phyloP scores from a whole-genome alignment of 768 basidiomycete genomes.

The Xerocomus potaroensis region DNA sequence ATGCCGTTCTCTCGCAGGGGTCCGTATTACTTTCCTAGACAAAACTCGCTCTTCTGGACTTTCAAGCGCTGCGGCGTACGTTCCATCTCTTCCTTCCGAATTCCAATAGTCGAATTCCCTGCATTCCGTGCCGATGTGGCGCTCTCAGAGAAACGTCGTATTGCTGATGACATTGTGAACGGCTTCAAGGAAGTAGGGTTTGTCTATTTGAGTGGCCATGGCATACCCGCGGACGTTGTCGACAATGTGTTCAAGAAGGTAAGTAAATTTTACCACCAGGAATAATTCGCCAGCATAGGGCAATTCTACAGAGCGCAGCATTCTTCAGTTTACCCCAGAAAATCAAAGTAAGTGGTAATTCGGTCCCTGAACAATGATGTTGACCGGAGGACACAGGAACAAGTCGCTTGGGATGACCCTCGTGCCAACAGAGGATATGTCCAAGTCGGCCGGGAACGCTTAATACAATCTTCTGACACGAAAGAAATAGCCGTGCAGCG shows the following conservation, averaged over 20 bases:
- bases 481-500: conserved; percentile 71
- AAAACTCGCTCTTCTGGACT: conserved; percentile 3
- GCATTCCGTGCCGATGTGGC: conserved; percentile 55
- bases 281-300: no score
- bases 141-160: conserved; percentile 49
- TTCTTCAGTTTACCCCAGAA: conserved; percentile 68
- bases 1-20: conserved; percentile 26
- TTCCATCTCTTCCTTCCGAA: conserved; percentile 45
- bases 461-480: conserved; percentile 67
- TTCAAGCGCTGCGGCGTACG: no score
- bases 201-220: conserved; percentile 72
- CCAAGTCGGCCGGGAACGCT: conserved; percentile 73
- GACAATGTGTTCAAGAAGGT: conserved; percentile 65
- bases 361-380: background rate
- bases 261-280: no score
- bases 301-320: conserved; percentile 57
- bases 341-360: conserved; percentile 43
- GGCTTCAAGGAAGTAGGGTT: conserved; percentile 83
- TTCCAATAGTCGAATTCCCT: conserved; percentile 78
- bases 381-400: conserved; percentile 36
- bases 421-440: conserved; percentile 86
- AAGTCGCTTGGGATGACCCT: conserved; percentile 80
- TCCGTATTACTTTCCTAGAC: conserved; percentile 1
- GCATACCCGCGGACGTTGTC: conserved; percentile 56
- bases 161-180: conserved; percentile 63